Evolutionary conservation across 1,284 basidiomycete genomes (phyloP).

Genomic region (Moesziomyces globuligerus): DNA sequence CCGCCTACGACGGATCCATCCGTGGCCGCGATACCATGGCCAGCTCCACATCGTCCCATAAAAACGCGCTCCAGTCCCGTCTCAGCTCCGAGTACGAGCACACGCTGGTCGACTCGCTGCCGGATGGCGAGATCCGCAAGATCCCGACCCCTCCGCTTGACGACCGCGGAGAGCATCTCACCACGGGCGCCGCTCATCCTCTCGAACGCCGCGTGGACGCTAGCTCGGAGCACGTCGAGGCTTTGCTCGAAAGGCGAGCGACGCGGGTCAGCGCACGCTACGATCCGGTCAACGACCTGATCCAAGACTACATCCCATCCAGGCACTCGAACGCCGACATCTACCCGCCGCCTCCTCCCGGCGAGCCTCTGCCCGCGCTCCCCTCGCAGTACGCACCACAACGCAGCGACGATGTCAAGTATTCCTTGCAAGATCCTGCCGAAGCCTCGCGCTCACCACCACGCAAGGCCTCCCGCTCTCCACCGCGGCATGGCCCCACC

Average conservation of each 20-base stretch:
- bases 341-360: slow-evolving; percentile 33
- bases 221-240: slow-evolving; percentile 4
- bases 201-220: slow-evolving; percentile 13
- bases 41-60: slow-evolving; percentile 38
- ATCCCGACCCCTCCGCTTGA: slow-evolving; percentile 15
- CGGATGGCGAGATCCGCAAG: slow-evolving; percentile 27
- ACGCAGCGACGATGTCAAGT: slow-evolving; percentile 12
- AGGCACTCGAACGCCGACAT: slow-evolving; percentile 22
- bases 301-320: slow-evolving; percentile 46
- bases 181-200: slow-evolving; percentile 9
- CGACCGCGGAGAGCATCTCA: slow-evolving; percentile 3
- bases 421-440: slow-evolving; percentile 24
- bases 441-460: too few species aligned
- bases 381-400: slow-evolving; percentile 21
- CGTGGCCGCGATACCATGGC: slow-evolving; percentile 25
- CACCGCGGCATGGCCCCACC: not conserved
- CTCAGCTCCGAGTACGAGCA: slow-evolving; percentile 41
- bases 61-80: slow-evolving; percentile 10
- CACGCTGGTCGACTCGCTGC: slow-evolving; percentile 29
- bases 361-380: slow-evolving; percentile 23
- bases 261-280: slow-evolving; percentile 44
- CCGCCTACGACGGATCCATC: slow-evolving; percentile 16
- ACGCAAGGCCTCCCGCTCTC: too few species aligned
- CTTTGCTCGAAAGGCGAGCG: slow-evolving; percentile 23
- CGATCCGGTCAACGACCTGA: slow-evolving; percentile 51